phyloP scores from a whole-genome alignment of 305 asterid genomes.

The Vinca major region DNA sequence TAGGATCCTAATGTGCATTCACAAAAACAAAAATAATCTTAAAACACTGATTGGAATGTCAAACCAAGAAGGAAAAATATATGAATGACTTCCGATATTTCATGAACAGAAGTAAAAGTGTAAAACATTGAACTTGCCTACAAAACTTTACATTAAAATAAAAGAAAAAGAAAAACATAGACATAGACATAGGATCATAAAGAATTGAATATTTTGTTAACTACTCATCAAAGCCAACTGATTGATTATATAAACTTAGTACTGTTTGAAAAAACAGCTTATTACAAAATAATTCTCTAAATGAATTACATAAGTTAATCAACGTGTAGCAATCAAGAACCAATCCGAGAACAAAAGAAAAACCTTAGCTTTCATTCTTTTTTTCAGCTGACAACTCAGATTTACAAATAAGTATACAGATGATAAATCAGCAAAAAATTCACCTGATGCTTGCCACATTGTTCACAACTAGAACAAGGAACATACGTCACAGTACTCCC shows the following conservation, averaged over 20 bases:
- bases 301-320: neutral
- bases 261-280: neutral
- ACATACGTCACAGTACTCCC: conserved; percentile 96
- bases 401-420: no score
- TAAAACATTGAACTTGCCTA: neutral
- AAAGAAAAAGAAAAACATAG: neutral
- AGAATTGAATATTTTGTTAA: neutral
- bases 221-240: neutral
- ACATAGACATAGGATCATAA: neutral
- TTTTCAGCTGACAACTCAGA: no score
- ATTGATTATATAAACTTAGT: neutral
- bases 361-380: neutral
- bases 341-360: neutral
- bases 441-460: conserved; percentile 97
- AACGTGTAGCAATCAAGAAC: neutral
- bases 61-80: neutral
- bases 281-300: neutral
- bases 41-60: conserved; percentile 14
- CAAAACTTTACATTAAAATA: neutral
- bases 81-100: neutral
- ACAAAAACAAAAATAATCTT: neutral
- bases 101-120: neutral
- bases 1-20: conserved; percentile 61
- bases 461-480: conserved; percentile 85
- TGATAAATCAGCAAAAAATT: neutral